Evolutionary conservation across 2,329 filamentous ascomycete species (phyloP).

Genomic region (Claviceps sorghi): DNA sequence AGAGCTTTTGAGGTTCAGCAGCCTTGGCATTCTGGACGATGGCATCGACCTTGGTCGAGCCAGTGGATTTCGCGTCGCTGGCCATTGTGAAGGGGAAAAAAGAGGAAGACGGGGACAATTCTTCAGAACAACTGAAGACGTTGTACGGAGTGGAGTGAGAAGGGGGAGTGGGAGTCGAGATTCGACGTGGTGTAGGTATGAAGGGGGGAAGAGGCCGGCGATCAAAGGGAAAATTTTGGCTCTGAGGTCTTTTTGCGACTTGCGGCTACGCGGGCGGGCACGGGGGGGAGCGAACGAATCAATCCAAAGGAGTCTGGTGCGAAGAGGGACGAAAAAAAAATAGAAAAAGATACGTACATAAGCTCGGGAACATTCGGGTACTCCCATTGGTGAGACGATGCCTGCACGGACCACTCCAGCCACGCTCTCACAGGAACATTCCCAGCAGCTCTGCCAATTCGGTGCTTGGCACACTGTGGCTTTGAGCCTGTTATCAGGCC

Average conservation of each 20-base stretch:
- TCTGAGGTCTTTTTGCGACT: constrained; percentile 1
- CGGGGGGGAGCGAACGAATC: neutral
- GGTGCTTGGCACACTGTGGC: neutral
- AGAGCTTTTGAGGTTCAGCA: constrained; percentile 27
- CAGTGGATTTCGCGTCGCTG: constrained; percentile 20
- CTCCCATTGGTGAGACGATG: constrained; percentile 3
- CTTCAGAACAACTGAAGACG: constrained; percentile 3
- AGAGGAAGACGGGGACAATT: neutral
- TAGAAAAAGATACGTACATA: neutral
- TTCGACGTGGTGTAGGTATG: constrained; percentile 1
- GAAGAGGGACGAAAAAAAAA: neutral
- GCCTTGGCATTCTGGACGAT: constrained; percentile 27
- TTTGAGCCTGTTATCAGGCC: neutral
- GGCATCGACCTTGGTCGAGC: constrained; percentile 30
- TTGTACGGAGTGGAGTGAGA: constrained; percentile 6
- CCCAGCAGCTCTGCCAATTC: neutral
- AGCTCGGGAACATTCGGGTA: constrained; percentile 6
- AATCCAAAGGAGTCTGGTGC: neutral
- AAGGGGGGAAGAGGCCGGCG: neutral
- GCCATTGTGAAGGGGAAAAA: constrained; percentile 28
- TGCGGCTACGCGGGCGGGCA: neutral
- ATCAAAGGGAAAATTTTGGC: constrained; percentile 1
- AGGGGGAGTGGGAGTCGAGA: neutral
- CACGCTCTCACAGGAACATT: neutral
- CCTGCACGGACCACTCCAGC: constrained; percentile 1